Percentiles rank a stretch among this genome's conserved stretches.
These are phyloP conservation scores for Pythium angustatum DNA, from an alignment of 352 stramenopile species.

Conservation along the genomic window DNA sequence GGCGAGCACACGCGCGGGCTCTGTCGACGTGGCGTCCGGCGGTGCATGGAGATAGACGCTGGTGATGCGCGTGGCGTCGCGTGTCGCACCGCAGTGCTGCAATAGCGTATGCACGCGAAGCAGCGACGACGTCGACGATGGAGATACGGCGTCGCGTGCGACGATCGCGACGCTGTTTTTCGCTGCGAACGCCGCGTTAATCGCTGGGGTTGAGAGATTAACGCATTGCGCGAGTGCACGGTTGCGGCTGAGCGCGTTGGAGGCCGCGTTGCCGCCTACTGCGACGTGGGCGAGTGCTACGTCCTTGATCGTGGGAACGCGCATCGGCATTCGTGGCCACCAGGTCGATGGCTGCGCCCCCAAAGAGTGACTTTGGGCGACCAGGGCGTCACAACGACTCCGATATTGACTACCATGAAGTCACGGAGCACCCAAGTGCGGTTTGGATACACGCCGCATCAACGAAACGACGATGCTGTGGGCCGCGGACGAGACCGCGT, in stretches of 20 bases:
- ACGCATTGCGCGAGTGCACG: not conserved
- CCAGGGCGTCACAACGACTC: too few species aligned
- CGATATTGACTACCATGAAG: conserved; percentile 6
- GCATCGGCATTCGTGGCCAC: too few species aligned
- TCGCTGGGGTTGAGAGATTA: too few species aligned
- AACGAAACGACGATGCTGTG: conserved; percentile 29
- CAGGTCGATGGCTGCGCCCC: not conserved
- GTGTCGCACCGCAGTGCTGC: conserved; percentile 39
- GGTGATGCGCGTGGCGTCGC: conserved; percentile 43
- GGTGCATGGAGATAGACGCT: conserved; percentile 40
- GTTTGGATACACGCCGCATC: not conserved
- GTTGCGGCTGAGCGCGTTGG: conserved; percentile 48
- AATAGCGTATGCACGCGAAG: conserved; percentile 41
- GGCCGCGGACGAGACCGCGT: conserved; percentile 64
- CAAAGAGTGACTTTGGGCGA: conserved; percentile 8
- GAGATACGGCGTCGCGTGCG: not conserved
- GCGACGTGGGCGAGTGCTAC: conserved; percentile 49
- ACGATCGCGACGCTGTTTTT: conserved; percentile 57
- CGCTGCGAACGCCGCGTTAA: conserved; percentile 44
- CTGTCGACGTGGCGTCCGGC: not conserved
- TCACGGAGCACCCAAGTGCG: too few species aligned
- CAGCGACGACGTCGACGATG: conserved; percentile 18
- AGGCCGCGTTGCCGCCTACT: conserved; percentile 52
- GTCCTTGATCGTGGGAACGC: conserved; percentile 7
- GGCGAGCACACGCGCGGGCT: conserved; percentile 43